Percentiles rank a stretch among this genome's conserved stretches.
These are phyloP conservation scores for Ramaria sp. DNA, from an alignment of 768 basidiomycete species.

Conservation along the genomic window DNA sequence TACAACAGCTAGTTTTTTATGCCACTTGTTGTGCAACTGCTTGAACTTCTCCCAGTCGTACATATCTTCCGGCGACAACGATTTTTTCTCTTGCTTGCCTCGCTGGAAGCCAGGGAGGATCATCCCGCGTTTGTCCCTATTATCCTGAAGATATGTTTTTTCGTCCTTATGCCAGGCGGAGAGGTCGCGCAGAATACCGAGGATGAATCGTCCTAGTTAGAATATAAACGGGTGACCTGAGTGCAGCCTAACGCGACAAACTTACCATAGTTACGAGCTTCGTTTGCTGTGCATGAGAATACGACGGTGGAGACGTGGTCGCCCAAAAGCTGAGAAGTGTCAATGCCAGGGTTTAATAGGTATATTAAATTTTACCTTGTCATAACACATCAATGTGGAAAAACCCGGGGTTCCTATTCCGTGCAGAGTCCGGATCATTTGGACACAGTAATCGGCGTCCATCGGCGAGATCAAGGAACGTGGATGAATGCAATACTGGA, in stretches of 20 bases:
- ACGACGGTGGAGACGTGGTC: constrained; percentile 77
- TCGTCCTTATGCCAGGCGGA: constrained; percentile 76
- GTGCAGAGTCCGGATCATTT: constrained; percentile 84
- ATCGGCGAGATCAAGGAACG: constrained; percentile 89
- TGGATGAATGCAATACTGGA: constrained; percentile 90
- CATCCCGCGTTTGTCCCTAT: constrained; percentile 48
- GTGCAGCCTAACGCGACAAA: not conserved
- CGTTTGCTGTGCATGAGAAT: constrained; percentile 92
- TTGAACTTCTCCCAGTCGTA: constrained; percentile 66
- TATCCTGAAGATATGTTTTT: constrained; percentile 58
- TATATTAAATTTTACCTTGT: constrained; percentile 42
- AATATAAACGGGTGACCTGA: not conserved
- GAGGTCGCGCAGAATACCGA: constrained; percentile 67
- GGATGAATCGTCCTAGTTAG: constrained; percentile 70
- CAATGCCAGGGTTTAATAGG: constrained; percentile 2
- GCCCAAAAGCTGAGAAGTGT: constrained; percentile 55
- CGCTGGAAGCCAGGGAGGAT: constrained; percentile 63
- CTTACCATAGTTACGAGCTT: constrained; percentile 87
- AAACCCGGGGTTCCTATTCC: constrained; percentile 84
- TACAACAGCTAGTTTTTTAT: constrained; percentile 64
- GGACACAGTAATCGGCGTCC: constrained; percentile 92
- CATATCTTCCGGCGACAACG: constrained; percentile 37
- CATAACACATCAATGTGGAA: constrained; percentile 74
- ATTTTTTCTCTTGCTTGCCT: constrained; percentile 35
- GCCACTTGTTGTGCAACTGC: constrained; percentile 72